These are phyloP conservation scores for Sesbania bispinosa DNA, from an alignment of 306 rosid species.

Conservation along the genomic window DNA sequence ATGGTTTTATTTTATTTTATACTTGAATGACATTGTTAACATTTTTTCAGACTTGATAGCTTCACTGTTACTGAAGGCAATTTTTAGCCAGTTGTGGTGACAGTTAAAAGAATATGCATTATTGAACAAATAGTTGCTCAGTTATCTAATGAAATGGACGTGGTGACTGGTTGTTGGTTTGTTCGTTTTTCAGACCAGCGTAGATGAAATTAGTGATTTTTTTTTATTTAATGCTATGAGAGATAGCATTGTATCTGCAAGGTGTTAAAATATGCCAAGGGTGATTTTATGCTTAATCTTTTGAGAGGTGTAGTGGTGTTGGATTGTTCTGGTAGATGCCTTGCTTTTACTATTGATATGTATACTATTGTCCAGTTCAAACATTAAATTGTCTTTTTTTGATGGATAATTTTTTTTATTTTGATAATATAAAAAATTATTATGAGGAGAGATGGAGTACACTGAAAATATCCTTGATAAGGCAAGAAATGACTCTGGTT, in stretches of 20 bases:
- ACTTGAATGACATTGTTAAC: background rate
- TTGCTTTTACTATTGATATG: too few species aligned
- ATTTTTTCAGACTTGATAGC: background rate
- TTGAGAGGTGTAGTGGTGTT: background rate
- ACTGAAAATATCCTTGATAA: background rate
- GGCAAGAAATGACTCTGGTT: slow-evolving; percentile 21
- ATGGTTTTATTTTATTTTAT: background rate
- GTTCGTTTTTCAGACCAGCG: background rate
- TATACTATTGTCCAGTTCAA: too few species aligned
- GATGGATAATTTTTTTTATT: background rate
- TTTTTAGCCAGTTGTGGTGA: background rate
- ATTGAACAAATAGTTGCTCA: slow-evolving; percentile 6
- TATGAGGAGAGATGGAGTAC: background rate
- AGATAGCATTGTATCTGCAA: background rate
- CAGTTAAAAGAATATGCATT: slow-evolving; percentile 9
- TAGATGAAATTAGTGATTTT: slow-evolving; percentile 16
- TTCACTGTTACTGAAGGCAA: slow-evolving; percentile 6
- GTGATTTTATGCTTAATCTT: background rate
- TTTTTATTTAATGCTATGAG: slow-evolving; percentile 10
- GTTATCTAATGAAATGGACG: background rate
- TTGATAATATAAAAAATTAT: background rate
- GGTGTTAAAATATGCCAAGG: slow-evolving; percentile 13
- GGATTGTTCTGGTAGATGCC: too few species aligned
- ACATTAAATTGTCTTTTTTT: slow-evolving; percentile 4
- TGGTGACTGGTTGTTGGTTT: background rate